These are phyloP conservation scores for Kockovaella imperatae DNA, from an alignment of 768 basidiomycete genomes.

Conservation along the genomic window DNA sequence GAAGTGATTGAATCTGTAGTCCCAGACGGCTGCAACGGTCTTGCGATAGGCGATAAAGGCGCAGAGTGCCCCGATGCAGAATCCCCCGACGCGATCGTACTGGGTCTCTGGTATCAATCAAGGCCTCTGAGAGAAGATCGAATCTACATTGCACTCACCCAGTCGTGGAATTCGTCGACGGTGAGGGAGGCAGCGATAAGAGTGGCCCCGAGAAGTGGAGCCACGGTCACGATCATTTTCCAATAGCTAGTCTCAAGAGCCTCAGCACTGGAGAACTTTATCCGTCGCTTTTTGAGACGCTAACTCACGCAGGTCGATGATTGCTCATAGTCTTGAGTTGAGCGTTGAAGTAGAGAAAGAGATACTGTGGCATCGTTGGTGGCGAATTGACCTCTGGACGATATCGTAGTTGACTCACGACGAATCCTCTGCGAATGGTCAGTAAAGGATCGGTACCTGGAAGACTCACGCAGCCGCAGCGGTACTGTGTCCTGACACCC, in stretches of 20 bases:
- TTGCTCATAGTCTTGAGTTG: conserved; percentile 57
- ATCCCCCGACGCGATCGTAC: conserved; percentile 56
- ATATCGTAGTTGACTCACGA: conserved; percentile 20
- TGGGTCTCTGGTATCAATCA: conserved; percentile 13
- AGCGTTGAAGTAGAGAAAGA: conserved; percentile 50
- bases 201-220: conserved; percentile 54
- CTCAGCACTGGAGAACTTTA: neutral
- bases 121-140: neutral
- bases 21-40: conserved; percentile 54
- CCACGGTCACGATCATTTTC: conserved; percentile 58
- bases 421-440: conserved; percentile 43
- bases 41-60: conserved; percentile 53
- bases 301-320: conserved; percentile 50
- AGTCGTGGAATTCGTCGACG: conserved; percentile 56
- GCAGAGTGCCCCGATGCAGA: conserved; percentile 50
- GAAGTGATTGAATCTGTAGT: conserved; percentile 57
- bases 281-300: neutral
- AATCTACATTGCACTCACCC: conserved; percentile 5
- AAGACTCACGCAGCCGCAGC: conserved; percentile 50
- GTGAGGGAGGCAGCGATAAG: conserved; percentile 56
- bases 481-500: conserved; percentile 54
- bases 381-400: neutral
- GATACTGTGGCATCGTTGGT: neutral
- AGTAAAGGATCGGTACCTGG: neutral
- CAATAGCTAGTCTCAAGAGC: conserved; percentile 46